Base-by-base conservation (phyloP, 495 filamentous ascomycete genomes). In the Penicillium cinerascens region DNA sequence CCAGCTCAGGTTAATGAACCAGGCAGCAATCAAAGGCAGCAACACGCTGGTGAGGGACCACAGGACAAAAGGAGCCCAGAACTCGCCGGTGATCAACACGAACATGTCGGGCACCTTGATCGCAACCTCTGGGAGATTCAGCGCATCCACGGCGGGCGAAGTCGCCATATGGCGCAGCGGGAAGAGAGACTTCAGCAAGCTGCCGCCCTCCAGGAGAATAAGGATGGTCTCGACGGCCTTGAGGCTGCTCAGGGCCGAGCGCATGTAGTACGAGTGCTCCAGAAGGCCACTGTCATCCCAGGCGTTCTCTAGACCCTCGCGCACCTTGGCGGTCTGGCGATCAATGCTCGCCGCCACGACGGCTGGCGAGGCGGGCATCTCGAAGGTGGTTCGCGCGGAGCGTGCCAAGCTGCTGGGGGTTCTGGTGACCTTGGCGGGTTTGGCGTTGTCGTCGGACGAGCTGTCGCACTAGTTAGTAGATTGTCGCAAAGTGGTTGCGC, bases 261-360 rank as follows among this genome's bases (percentile, higher is more conserved):
- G 78, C 2, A 87, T 71, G 10, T 72, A 70, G 53, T 89, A 75
- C 9, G 66, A 65, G 38, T 51, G 55, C 49, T 75, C 65, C 1
- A 72, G 60, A 17, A 84, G 62, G 27, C 75, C 72, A 1, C 75
- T 77, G 29, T 61, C 52, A 21, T 65, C 60, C 72, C 75, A 80
- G 16, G 63, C 56, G 10, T 73, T 66, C 45, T 64, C 64, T 39
- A 84, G 51, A 46, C 68, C 70, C 42, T 70, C 73, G 63, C 84
- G 82, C 42, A 92, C 69, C 25, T 76, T 81, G 18, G 82, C 67
- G 1, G 89, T 88, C 55, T 82, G 78, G 54, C 80, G 81, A 65
- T 97, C 92, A 56, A 95, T 89, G 6, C 49, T 83, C 55, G 90
- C 80, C n/a, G 86, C 88, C 42, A 97, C 84, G 42, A 88, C 80